phyloP scores from a whole-genome alignment of 2,329 filamentous ascomycete genomes.

The Onygena corvina region DNA sequence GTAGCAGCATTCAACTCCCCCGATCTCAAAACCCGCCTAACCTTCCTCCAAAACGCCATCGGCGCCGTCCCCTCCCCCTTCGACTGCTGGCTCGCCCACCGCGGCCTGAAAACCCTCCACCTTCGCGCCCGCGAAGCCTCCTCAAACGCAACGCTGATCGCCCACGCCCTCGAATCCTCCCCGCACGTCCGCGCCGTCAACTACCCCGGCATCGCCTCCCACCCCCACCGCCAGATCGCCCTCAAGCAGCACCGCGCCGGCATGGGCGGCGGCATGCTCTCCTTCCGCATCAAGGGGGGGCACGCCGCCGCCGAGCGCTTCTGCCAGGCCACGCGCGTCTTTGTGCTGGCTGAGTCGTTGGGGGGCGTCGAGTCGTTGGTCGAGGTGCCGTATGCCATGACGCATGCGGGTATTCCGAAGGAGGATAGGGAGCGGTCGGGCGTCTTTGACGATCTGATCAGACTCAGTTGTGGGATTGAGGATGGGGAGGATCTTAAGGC shows the following conservation, averaged over 20 bases:
- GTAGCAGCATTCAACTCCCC: slow-evolving; percentile 89
- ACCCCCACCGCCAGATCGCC: slow-evolving; percentile 75
- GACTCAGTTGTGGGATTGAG: slow-evolving; percentile 88
- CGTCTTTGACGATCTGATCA: slow-evolving; percentile 86
- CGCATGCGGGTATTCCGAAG: slow-evolving; percentile 84
- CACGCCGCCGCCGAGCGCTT: slow-evolving; percentile 77
- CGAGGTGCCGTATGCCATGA: slow-evolving; percentile 92
- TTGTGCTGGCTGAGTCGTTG: slow-evolving; percentile 83
- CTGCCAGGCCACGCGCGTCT: slow-evolving; percentile 79
- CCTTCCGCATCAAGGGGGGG: slow-evolving; percentile 84
- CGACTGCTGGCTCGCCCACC: slow-evolving; percentile 95
- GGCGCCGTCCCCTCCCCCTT: slow-evolving; percentile 90
- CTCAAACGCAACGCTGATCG: slow-evolving; percentile 67
- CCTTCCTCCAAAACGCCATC: slow-evolving; percentile 94
- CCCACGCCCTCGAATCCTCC: slow-evolving; percentile 63
- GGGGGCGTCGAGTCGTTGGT: slow-evolving; percentile 86
- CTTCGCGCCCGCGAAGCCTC: slow-evolving; percentile 77
- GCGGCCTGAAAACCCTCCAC: slow-evolving; percentile 92
- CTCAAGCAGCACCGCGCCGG: slow-evolving; percentile 84
- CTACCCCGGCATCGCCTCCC: slow-evolving; percentile 82
- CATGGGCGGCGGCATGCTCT: slow-evolving; percentile 94
- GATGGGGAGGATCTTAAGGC: slow-evolving; percentile 71
- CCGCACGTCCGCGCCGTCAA: slow-evolving; percentile 80
- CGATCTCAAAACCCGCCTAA: slow-evolving; percentile 60
- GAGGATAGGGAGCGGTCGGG: slow-evolving; percentile 85